Evolutionary conservation across 805 yeast species (phyloP).

Genomic region (Saccharomycopsis sp.): DNA sequence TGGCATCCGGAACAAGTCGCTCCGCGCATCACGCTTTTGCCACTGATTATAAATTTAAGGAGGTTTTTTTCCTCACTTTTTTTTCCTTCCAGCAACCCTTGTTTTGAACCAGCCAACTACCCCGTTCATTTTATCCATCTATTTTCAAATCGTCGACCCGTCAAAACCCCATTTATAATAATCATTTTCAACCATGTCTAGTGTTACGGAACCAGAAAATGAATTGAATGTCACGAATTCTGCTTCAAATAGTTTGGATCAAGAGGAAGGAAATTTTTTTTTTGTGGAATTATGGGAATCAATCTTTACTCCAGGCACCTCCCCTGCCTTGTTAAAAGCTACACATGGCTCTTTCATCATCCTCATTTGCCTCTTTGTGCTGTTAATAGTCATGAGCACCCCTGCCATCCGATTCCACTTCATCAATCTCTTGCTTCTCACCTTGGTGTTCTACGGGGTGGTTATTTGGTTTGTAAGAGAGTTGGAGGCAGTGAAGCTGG

Average conservation of each 20-base stretch:
- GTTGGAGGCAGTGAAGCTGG: slow-evolving; percentile 29
- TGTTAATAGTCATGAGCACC: slow-evolving; percentile 49
- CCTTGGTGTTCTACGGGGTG: slow-evolving; percentile 60
- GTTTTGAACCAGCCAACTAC: too few relatives aligned
- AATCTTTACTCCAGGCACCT: slow-evolving; percentile 84
- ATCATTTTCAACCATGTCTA: too few relatives aligned
- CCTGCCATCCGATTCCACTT: slow-evolving; percentile 49
- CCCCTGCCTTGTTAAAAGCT: slow-evolving; percentile 81
- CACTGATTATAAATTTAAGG: too few relatives aligned
- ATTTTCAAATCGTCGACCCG: too few relatives aligned
- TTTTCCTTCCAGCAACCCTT: too few relatives aligned
- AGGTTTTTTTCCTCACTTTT: too few relatives aligned
- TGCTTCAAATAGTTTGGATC: background rate
- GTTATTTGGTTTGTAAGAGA: slow-evolving; percentile 86
- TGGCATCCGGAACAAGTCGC: too few relatives aligned
- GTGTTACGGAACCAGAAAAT: too few relatives aligned
- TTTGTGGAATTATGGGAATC: slow-evolving; percentile 77
- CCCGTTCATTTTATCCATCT: too few relatives aligned
- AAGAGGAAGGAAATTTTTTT: slow-evolving; percentile 25
- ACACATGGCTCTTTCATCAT: slow-evolving; percentile 76
- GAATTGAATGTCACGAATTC: background rate
- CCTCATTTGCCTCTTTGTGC: slow-evolving; percentile 43
- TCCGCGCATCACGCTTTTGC: too few relatives aligned
- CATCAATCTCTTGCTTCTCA: slow-evolving; percentile 42
- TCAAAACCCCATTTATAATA: too few relatives aligned